Conservation (phyloP, 805 yeast genomes). For the Phaffomyces antillensis region DNA sequence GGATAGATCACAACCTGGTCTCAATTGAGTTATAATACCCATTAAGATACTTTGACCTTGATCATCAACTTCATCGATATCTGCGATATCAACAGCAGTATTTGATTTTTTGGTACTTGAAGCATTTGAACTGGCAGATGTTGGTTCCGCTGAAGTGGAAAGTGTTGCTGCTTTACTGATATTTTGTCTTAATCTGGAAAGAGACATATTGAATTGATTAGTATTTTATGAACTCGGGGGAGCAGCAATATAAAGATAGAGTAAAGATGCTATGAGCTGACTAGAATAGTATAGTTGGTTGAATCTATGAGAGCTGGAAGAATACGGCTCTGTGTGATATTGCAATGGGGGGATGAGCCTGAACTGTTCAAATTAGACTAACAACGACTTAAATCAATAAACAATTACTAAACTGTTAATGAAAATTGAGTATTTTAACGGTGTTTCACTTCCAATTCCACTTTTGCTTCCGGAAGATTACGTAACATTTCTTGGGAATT, state of each 20-base stretch:
- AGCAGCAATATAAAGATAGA: background rate
- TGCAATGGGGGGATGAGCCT: no score
- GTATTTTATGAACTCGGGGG: no score
- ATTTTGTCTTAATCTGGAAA: slow-evolving; percentile 12
- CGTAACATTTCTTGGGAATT: no score
- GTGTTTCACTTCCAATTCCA: no score
- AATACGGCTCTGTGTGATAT: no score
- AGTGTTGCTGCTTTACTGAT: background rate
- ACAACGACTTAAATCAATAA: no score
- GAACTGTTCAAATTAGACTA: no score
- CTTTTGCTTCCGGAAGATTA: no score
- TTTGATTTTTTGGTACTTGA: slow-evolving; percentile 1
- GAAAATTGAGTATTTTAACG: no score
- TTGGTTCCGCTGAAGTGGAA: background rate
- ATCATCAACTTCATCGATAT: slow-evolving; percentile 86
- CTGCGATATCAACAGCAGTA: slow-evolving; percentile 40
- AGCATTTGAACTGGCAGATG: background rate
- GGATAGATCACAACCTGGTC: slow-evolving; percentile 88
- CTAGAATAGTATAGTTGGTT: no score
- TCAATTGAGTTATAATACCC: slow-evolving; percentile 83
- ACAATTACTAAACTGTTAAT: no score
- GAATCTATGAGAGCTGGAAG: no score
- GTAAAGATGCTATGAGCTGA: background rate
- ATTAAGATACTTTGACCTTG: slow-evolving; percentile 82
- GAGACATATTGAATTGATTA: slow-evolving; percentile 8